A percentile compares a stretch with the other conserved stretches of the same genome.
phyloP scores from a whole-genome alignment of 805 yeast genomes.

The Yamadazyma sp. region DNA sequence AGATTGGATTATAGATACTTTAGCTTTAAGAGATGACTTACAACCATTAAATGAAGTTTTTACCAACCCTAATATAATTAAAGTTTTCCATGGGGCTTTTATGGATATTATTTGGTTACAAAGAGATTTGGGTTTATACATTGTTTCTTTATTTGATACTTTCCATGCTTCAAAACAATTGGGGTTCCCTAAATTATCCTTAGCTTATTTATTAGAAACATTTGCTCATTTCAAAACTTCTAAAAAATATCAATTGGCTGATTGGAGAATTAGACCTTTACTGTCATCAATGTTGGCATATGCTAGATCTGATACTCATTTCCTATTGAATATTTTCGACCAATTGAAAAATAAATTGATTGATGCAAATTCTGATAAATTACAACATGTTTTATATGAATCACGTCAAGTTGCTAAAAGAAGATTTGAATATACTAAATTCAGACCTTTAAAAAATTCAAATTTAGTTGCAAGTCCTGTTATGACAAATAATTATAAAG shows the following conservation, averaged over 20 bases:
- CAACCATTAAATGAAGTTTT: conserved; percentile 67
- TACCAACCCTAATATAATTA: conserved; percentile 75
- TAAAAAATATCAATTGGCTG: conserved; percentile 92
- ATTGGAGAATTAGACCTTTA: conserved; percentile 92
- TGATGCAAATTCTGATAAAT: conserved; percentile 31
- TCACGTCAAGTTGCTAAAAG: conserved; percentile 78
- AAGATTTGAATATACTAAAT: conserved; percentile 78
- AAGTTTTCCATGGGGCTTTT: conserved; percentile 93
- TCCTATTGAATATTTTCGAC: conserved; percentile 76
- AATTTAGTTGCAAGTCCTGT: conserved; percentile 46
- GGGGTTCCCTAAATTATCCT: conserved; percentile 77
- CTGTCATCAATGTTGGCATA: conserved; percentile 72
- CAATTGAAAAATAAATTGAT: conserved; percentile 62
- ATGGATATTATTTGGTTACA: conserved; percentile 98
- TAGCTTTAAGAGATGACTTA: conserved; percentile 72
- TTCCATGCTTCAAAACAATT: conserved; percentile 80
- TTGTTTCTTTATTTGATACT: conserved; percentile 90
- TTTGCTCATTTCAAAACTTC: conserved; percentile 84
- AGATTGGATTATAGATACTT: conserved; percentile 86
- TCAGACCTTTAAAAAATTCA: conserved; percentile 39
- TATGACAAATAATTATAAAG: conserved; percentile 43
- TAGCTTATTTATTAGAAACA: conserved; percentile 78
- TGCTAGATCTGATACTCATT: conserved; percentile 95
- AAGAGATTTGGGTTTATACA: conserved; percentile 86
- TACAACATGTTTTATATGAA: conserved; percentile 61